Evolutionary conservation across 495 filamentous ascomycete genomes (phyloP).

Genomic region (Tetracladium setigerum): DNA sequence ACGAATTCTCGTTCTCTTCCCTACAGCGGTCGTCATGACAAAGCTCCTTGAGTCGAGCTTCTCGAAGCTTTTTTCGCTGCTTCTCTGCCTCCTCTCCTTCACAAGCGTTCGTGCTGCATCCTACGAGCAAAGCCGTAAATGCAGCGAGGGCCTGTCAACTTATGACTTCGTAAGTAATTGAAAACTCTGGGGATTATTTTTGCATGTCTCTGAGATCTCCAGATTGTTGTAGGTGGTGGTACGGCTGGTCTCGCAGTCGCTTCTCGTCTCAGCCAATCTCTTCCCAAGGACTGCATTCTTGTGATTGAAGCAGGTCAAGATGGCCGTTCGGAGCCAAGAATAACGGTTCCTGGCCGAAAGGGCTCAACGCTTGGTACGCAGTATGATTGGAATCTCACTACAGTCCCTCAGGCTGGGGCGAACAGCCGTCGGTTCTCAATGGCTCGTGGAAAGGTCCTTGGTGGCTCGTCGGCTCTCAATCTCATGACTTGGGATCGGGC

Average conservation of each 20-base stretch:
- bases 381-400: conserved; percentile 48
- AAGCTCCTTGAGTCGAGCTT: too few relatives aligned
- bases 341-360: conserved; percentile 40
- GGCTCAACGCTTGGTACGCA: conserved; percentile 34
- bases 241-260: conserved; percentile 83
- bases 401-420: conserved; percentile 37
- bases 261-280: conserved; percentile 34
- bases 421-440: conserved; percentile 6
- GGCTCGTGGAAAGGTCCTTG: conserved; percentile 20
- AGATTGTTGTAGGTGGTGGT: conserved; percentile 72
- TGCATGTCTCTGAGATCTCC: neutral
- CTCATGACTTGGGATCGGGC: conserved; percentile 39
- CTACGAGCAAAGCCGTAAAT: too few relatives aligned
- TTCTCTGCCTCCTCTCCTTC: too few relatives aligned
- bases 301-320: conserved; percentile 49
- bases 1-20: too few relatives aligned
- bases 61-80: too few relatives aligned
- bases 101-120: too few relatives aligned
- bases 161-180: too few relatives aligned
- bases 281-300: conserved; percentile 30
- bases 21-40: too few relatives aligned
- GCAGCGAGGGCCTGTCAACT: too few relatives aligned
- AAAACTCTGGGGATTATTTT: too few relatives aligned
- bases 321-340: conserved; percentile 34
- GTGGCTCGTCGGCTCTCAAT: conserved; percentile 51